A percentile compares a stretch with the other conserved stretches of the same genome.
Conservation (phyloP, 495 filamentous ascomycete genomes). For the Jackrogersella multiformis region DNA sequence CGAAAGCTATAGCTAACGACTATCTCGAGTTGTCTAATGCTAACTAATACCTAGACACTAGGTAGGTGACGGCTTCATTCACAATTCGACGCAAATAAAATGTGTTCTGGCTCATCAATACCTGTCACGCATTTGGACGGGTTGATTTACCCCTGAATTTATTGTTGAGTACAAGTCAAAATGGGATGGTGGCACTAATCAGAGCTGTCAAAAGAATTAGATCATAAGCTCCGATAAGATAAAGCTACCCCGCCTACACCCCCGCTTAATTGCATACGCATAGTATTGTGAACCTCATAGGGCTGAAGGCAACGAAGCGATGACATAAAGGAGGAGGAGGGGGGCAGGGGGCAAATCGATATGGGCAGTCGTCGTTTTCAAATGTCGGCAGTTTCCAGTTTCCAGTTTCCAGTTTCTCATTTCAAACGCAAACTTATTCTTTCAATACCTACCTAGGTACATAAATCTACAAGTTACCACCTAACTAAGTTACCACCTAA, state of each 20-base stretch:
- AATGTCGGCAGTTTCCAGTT: constrained; percentile 24
- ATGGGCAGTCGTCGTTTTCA: background rate
- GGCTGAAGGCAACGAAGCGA: constrained; percentile 43
- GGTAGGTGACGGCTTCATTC: constrained; percentile 10
- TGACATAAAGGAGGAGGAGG: constrained; percentile 40
- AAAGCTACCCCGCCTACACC: constrained; percentile 47
- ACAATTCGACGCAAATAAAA: constrained; percentile 3
- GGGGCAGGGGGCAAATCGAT: constrained; percentile 12
- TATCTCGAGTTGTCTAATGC: no score
- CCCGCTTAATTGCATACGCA: constrained; percentile 20
- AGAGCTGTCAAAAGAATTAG: no score
- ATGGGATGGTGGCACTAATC: no score
- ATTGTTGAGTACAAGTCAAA: no score
- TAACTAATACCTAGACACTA: no score
- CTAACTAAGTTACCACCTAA: no score
- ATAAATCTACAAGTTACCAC: background rate
- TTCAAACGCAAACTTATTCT: background rate
- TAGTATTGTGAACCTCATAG: constrained; percentile 22
- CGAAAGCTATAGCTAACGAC: constrained; percentile 5
- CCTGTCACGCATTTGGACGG: no score
- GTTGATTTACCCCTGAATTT: no score
- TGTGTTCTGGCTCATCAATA: no score
- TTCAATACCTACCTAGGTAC: background rate
- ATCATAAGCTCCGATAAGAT: constrained; percentile 50
- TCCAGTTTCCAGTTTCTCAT: no score